Evolutionary conservation across 1,284 basidiomycete genomes (phyloP).

Genomic region (Clitocybe nebularis): DNA sequence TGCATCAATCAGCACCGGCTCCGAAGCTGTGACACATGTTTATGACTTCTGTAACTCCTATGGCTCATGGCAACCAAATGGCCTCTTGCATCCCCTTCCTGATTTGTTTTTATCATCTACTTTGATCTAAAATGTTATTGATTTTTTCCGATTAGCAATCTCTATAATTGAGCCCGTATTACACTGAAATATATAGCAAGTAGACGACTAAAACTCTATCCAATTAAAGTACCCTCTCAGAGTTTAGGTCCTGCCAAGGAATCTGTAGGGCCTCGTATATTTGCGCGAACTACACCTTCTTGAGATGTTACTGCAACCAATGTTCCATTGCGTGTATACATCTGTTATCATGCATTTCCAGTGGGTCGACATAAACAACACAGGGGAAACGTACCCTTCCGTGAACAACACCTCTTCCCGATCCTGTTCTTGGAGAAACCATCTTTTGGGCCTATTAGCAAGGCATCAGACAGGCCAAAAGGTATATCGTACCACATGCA

Average conservation of each 20-base stretch:
- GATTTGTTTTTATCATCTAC: no score
- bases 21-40: no score
- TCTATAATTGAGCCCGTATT: no score
- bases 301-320: constrained; percentile 79
- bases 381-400: constrained; percentile 54
- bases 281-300: constrained; percentile 75
- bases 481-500: constrained; percentile 64
- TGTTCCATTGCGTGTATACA: constrained; percentile 70
- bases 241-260: constrained; percentile 33
- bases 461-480: no score
- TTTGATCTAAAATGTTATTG: no score
- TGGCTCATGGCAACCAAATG: no score
- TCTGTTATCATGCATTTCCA: constrained; percentile 35
- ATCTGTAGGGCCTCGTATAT: constrained; percentile 39
- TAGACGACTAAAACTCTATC: no score
- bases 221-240: constrained; percentile 20
- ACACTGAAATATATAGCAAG: no score
- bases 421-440: constrained; percentile 61
- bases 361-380: constrained; percentile 3
- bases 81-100: no score
- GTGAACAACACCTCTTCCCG: constrained; percentile 72
- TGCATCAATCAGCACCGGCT: no score
- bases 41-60: no score
- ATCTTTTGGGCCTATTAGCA: constrained; percentile 54
- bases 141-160: no score